Percentiles rank a stretch among this genome's conserved stretches.
Evolutionary conservation across 257 asterid genomes (phyloP).

Genomic region (Solanum chilense): DNA sequence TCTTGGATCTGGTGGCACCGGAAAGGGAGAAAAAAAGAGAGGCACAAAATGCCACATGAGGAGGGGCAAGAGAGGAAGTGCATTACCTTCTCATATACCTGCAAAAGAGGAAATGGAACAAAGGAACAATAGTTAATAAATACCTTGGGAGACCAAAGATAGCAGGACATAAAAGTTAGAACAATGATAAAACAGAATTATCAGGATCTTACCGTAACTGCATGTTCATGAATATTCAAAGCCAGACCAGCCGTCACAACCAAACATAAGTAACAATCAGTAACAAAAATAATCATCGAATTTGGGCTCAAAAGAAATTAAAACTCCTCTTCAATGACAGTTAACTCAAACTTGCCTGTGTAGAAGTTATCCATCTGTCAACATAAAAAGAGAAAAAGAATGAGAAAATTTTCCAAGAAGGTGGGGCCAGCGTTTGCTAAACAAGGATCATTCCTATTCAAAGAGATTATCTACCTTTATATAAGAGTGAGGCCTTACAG

Average conservation of each 20-base stretch:
- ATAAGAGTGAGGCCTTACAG: slow-evolving; percentile 76
- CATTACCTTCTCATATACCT: slow-evolving; percentile 70
- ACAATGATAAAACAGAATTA: neutral
- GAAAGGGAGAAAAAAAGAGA: neutral
- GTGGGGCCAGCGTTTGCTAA: neutral
- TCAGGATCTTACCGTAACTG: slow-evolving; percentile 59
- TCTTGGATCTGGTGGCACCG: neutral
- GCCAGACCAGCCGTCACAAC: slow-evolving; percentile 14
- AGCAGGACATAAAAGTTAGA: neutral
- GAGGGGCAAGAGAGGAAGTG: neutral
- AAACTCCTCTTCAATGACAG: neutral
- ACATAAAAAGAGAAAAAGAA: slow-evolving; percentile 6
- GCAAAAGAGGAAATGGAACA: slow-evolving; percentile 14
- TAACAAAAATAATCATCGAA: neutral
- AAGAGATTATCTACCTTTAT: slow-evolving; percentile 42
- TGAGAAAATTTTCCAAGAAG: slow-evolving; percentile 1
- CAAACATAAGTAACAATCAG: slow-evolving; percentile 8
- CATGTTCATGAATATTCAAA: slow-evolving; percentile 21
- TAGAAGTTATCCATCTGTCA: slow-evolving; percentile 85
- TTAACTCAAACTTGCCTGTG: slow-evolving; percentile 45
- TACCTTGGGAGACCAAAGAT: neutral
- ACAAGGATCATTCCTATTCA: neutral
- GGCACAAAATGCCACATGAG: neutral
- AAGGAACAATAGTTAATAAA: slow-evolving; percentile 9
- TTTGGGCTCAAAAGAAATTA: neutral